Conservation (phyloP, 768 basidiomycete genomes). For the Russula compacta region DNA sequence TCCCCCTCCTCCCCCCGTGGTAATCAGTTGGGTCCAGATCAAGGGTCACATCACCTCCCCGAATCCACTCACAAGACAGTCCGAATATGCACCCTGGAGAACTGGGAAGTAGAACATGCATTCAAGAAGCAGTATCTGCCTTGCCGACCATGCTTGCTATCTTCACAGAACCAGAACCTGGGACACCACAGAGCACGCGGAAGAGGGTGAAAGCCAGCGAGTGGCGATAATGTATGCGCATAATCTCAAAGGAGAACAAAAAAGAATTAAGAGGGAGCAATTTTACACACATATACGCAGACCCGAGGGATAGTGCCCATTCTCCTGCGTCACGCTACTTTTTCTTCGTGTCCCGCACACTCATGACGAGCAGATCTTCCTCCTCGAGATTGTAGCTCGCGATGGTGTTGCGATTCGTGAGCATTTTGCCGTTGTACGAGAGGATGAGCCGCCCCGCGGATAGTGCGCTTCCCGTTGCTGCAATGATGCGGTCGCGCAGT, state of each 20-base stretch:
- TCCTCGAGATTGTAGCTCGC: conserved; percentile 87
- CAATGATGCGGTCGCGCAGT: conserved; percentile 80
- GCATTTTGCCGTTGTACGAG: conserved; percentile 73
- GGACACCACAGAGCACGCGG: neutral
- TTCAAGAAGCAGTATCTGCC: neutral
- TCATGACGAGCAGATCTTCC: conserved; percentile 74
- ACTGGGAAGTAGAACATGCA: neutral
- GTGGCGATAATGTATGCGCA: neutral
- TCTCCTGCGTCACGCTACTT: conserved; percentile 29
- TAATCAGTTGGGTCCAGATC: neutral
- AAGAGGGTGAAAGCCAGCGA: neutral
- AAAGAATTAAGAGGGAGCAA: neutral
- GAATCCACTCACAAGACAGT: neutral
- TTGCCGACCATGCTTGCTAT: neutral
- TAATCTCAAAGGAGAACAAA: neutral
- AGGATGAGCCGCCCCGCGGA: conserved; percentile 74
- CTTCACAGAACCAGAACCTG: neutral
- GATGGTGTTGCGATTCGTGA: conserved; percentile 79
- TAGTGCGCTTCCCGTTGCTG: conserved; percentile 68
- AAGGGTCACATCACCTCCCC: neutral
- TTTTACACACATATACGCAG: neutral
- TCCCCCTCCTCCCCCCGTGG: neutral
- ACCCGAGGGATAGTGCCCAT: neutral
- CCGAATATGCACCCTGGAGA: neutral
- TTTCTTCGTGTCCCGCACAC: conserved; percentile 69